Evolutionary conservation across 2,329 filamentous ascomycete genomes (phyloP).

Genomic region (Aureobasidium sp.): DNA sequence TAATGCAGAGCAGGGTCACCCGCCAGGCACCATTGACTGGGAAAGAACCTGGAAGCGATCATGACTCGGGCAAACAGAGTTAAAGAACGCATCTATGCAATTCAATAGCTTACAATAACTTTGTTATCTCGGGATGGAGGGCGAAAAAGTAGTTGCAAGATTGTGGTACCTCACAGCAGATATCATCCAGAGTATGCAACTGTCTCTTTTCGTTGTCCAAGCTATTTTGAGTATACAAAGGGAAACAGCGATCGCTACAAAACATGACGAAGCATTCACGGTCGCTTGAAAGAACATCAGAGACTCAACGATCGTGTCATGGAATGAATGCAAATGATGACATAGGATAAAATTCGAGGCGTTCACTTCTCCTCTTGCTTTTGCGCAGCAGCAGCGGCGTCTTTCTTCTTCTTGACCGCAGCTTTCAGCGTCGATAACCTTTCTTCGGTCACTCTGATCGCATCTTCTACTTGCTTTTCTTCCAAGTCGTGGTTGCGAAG

Average conservation of each 20-base stretch:
- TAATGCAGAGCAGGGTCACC: no score
- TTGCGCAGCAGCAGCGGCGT: not conserved
- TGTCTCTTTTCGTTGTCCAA: not conserved
- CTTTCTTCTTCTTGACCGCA: conserved; percentile 56
- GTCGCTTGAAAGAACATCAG: not conserved
- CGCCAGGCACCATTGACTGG: no score
- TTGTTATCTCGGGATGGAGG: no score
- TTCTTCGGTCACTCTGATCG: conserved; percentile 80
- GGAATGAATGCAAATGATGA: not conserved
- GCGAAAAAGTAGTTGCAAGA: no score
- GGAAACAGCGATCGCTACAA: not conserved
- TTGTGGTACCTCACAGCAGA: no score
- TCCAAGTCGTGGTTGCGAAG: conserved; percentile 37
- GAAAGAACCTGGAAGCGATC: no score
- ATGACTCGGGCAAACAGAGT: no score
- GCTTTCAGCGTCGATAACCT: conserved; percentile 69
- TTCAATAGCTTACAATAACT: no score
- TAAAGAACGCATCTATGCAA: no score
- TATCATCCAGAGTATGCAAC: not conserved
- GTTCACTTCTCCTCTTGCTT: conserved; percentile 3
- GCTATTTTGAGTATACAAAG: not conserved
- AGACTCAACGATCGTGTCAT: not conserved
- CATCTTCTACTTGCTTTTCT: conserved; percentile 67
- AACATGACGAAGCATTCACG: not conserved
- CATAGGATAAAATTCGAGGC: not conserved